Conservation (phyloP, 2,329 filamentous ascomycete species). For the Didymella keratinophila region DNA sequence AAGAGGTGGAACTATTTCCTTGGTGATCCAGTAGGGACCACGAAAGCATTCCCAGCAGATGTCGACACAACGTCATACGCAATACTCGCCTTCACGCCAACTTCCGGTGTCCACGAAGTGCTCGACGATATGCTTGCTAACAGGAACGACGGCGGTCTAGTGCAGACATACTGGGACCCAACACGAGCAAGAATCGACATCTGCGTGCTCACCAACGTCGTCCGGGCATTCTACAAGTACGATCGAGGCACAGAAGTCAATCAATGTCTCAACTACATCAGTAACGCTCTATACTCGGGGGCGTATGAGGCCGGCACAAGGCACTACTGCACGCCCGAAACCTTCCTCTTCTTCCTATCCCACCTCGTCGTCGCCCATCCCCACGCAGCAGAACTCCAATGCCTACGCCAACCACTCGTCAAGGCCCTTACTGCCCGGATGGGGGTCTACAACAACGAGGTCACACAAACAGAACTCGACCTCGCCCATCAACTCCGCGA, state of each 20-base stretch:
- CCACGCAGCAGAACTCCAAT: not conserved
- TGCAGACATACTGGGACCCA: not conserved
- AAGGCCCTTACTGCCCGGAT: not conserved
- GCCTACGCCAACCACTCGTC: not conserved
- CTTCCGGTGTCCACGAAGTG: not conserved
- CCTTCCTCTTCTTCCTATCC: not conserved
- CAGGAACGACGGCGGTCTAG: not conserved
- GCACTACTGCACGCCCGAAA: not conserved
- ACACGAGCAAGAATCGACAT: not conserved
- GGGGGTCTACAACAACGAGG: not conserved
- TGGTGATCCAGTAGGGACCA: not conserved
- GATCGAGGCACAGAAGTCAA: not conserved
- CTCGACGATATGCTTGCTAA: not conserved
- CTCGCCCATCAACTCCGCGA: too few relatives aligned
- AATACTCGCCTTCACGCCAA: not conserved
- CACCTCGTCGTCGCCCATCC: not conserved
- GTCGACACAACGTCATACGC: not conserved
- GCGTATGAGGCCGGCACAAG: not conserved
- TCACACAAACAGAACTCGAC: not conserved
- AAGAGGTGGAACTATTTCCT: not conserved
- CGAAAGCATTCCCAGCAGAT: not conserved
- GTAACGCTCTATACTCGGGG: not conserved
- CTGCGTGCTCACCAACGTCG: not conserved
- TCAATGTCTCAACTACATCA: not conserved
- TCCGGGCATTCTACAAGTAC: not conserved